phyloP scores from a whole-genome alignment of 495 filamentous ascomycete genomes.

The Penicillium pancosmium region DNA sequence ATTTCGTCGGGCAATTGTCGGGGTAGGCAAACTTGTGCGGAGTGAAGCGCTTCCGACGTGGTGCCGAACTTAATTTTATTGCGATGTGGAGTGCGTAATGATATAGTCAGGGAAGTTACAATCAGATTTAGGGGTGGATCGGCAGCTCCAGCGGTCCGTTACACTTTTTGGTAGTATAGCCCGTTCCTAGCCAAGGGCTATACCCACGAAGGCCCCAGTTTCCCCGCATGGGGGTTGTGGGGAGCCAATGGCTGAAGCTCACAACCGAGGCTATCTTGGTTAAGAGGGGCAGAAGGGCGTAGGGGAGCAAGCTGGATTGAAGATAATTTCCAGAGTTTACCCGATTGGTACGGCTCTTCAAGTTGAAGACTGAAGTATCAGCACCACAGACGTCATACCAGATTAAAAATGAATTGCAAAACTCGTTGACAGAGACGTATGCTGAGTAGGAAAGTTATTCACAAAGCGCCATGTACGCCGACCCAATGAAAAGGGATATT shows the following conservation, averaged over 20 bases:
- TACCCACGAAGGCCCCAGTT: not conserved
- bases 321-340: not conserved
- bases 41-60: not conserved
- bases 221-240: constrained; percentile 1
- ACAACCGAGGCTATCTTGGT: constrained; percentile 3
- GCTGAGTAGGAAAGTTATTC: constrained; percentile 15
- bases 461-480: constrained; percentile 17
- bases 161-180: not conserved
- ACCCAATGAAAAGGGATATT: not conserved
- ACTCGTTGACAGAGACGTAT: not conserved
- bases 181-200: not conserved
- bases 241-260: not conserved
- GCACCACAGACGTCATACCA: too few species aligned
- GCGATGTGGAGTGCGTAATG: constrained; percentile 3
- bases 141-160: not conserved
- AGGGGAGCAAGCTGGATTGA: not conserved
- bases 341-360: too few species aligned
- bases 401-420: not conserved
- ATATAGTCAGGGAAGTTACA: not conserved
- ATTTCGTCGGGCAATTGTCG: constrained; percentile 2
- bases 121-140: not conserved
- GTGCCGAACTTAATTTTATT: not conserved
- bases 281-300: not conserved
- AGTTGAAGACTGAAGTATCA: too few species aligned
- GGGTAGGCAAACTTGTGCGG: not conserved